Base-by-base conservation (phyloP, 148 eudicot species). In the Chenopodium formosanum region DNA sequence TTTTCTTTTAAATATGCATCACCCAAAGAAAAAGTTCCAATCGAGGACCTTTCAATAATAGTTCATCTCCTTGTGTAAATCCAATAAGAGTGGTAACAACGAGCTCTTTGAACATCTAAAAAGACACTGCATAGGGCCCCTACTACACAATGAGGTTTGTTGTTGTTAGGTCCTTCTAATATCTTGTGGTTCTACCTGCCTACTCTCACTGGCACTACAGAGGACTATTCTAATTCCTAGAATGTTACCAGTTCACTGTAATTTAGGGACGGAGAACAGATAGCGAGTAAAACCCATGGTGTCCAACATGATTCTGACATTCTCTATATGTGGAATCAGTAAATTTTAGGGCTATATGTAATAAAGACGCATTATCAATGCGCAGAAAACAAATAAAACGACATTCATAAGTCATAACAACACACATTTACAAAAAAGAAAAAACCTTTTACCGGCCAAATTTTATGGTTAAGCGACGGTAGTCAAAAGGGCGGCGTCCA, bases 401-500 rank as follows among this genome's bases (percentile, higher is more conserved):
- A 50, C 53, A 50, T 27, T 46, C 34, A 69, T 3, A 31, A 64
- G 1, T 46, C 34, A 69, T 3, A 31, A 64, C 3, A 56, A 46
- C 52, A 67, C 19, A 71, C 25, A 68, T 2, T 19, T 14, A 20
- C 5, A 25, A 47, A 77, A 31, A 40, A 40, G 44, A 40, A 40
- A 5, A 40, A 40, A 40, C 7, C 22, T 47, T 90, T 87, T 90
- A 95, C 99, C 89, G 85, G 71, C 94, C 92, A 84, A 95, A 95
- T 85, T 91, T 89, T 77, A 95, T 91, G 70, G 87, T 86, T 64
- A 93, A 70, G 10, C 85, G 86, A 44, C 99, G 88, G 81, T 90
- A 95, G 48, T 95, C 99, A 85, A 89, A 89, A 46, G 90, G 94
- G 76, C 91, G 84, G 11, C 99, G 88, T 3, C 97, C 99, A 87